Evolutionary conservation across 306 rosid species (phyloP).

Genomic region (Ceratonia siliqua): DNA sequence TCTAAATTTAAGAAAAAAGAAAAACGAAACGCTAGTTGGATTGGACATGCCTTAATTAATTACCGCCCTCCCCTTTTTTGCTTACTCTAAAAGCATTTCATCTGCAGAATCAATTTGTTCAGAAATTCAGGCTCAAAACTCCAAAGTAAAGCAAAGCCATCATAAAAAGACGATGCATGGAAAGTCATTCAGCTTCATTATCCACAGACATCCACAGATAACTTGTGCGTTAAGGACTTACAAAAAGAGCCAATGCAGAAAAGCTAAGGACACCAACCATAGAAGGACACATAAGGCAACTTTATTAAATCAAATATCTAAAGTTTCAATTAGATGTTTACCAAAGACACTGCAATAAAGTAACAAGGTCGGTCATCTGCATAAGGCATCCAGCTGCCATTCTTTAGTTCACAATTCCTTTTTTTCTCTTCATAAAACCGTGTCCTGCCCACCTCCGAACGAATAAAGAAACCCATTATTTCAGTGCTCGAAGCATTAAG

Average conservation of each 20-base stretch:
- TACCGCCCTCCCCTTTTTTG: conserved; percentile 28
- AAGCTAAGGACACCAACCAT: conserved; percentile 21
- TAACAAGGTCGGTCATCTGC: conserved; percentile 34
- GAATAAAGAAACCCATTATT: conserved; percentile 25
- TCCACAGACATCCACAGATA: neutral
- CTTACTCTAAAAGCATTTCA: conserved; percentile 28
- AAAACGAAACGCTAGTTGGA: neutral
- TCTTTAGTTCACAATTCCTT: conserved; percentile 27
- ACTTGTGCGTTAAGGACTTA: neutral
- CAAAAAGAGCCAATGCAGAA: conserved; percentile 29
- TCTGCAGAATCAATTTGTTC: conserved; percentile 16
- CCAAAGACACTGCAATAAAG: conserved; percentile 39
- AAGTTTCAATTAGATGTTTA: conserved; percentile 23
- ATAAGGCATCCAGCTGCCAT: conserved; percentile 24
- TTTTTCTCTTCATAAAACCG: conserved; percentile 30
- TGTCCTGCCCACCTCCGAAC: conserved; percentile 12
- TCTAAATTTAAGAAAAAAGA: neutral
- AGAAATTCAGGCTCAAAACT: conserved; percentile 21
- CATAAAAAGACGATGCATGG: conserved; percentile 30
- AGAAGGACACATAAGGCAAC: conserved; percentile 36
- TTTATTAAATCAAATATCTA: conserved; percentile 38
- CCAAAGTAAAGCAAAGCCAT: conserved; percentile 32
- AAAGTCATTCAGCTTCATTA: conserved; percentile 23
- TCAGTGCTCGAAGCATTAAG: conserved; percentile 10
- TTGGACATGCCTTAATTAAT: conserved; percentile 19